A percentile compares a stretch with the other conserved stretches of the same genome.
Evolutionary conservation across 164 flowering plant species (phyloP).

Genomic region (Umbellularia californica): DNA sequence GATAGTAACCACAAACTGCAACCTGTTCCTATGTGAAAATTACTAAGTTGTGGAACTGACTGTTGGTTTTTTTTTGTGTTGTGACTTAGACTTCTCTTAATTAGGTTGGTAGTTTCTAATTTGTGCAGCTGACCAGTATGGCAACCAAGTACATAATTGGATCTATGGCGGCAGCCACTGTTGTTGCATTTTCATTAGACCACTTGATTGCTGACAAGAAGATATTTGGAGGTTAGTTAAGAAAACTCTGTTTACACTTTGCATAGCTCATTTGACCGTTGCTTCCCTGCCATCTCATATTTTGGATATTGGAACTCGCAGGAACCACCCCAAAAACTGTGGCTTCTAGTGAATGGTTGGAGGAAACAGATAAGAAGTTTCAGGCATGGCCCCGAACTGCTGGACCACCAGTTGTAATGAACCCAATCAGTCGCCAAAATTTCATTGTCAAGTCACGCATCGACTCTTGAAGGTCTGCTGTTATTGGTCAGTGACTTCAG

Average conservation of each 20-base stretch:
- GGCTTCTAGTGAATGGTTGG: conserved; percentile 56
- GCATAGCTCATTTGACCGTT: neutral
- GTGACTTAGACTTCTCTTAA: too few relatives aligned
- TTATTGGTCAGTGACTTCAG: neutral
- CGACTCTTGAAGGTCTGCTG: conserved; percentile 13
- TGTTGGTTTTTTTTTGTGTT: too few relatives aligned
- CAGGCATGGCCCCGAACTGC: conserved; percentile 70
- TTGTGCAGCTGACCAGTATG: conserved; percentile 16
- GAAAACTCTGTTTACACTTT: neutral
- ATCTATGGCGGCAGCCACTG: conserved; percentile 28
- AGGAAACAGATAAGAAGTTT: conserved; percentile 55
- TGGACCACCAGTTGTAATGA: conserved; percentile 63
- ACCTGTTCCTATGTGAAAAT: too few relatives aligned
- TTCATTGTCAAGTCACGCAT: conserved; percentile 37
- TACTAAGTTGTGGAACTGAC: too few relatives aligned
- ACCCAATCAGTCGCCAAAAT: conserved; percentile 65
- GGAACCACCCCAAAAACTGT: conserved; percentile 79
- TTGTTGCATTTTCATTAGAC: conserved; percentile 27
- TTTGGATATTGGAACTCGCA: conserved; percentile 12
- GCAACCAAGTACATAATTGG: conserved; percentile 32
- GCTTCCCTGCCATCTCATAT: neutral
- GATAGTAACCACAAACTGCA: too few relatives aligned
- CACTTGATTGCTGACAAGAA: conserved; percentile 33
- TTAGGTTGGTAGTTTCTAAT: neutral
- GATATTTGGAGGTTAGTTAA: conserved; percentile 54